These are phyloP conservation scores for Pseudogymnoascus sp. DNA, from an alignment of 2,329 filamentous ascomycete species.

Conservation along the genomic window DNA sequence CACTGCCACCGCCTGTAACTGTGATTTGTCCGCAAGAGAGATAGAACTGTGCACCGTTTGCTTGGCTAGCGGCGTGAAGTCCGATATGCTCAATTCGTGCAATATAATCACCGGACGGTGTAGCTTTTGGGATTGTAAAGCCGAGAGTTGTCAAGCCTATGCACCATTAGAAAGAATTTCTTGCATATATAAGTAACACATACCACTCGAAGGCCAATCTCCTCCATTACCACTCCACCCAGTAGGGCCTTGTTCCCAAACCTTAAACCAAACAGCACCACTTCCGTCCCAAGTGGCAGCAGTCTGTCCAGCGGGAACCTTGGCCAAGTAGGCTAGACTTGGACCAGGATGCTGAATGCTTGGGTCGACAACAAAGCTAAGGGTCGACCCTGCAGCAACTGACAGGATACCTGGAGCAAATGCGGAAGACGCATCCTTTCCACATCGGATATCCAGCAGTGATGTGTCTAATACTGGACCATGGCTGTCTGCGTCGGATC, in stretches of 20 bases:
- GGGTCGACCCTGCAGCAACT: constrained; percentile 1
- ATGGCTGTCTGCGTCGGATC: constrained; percentile 9
- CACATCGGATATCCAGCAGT: constrained; percentile 8
- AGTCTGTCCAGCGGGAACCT: constrained; percentile 16
- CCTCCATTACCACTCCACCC: background rate
- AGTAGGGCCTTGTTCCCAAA: constrained; percentile 12
- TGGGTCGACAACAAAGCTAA: constrained; percentile 19
- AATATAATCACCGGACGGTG: constrained; percentile 32
- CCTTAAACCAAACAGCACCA: constrained; percentile 21
- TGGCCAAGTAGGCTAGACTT: constrained; percentile 19
- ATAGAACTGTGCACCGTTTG: constrained; percentile 21
- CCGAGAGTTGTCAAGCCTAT: constrained; percentile 18
- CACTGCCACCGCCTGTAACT: constrained; percentile 33
- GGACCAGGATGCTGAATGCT: constrained; percentile 31
- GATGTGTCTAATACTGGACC: constrained; percentile 10
- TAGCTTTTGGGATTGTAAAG: constrained; percentile 28
- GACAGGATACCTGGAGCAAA: constrained; percentile 7
- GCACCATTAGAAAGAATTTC: background rate
- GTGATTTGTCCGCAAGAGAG: constrained; percentile 34
- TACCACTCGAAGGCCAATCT: background rate
- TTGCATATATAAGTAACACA: background rate
- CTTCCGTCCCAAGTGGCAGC: constrained; percentile 19
- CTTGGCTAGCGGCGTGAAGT: constrained; percentile 14
- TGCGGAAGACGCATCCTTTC: constrained; percentile 3
- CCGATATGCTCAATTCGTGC: constrained; percentile 30